phyloP scores from a whole-genome alignment of 163 green algal genomes.

The Scenedesmus sp. region DNA sequence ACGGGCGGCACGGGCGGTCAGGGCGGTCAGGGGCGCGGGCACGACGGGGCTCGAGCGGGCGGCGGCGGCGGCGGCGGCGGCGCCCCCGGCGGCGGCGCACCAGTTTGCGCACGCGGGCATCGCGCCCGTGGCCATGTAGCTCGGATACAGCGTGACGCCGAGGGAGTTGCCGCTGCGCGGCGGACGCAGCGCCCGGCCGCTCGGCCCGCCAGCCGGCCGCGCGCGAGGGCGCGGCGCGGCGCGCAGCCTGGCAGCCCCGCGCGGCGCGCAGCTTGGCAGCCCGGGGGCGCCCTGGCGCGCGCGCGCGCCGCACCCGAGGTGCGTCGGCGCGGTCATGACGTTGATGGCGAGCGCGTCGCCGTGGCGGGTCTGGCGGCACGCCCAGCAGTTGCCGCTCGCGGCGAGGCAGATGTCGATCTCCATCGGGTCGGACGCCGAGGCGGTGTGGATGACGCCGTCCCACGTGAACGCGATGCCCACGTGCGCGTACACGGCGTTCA shows the following conservation, averaged over 20 bases:
- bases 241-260: too few species aligned
- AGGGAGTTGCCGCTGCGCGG: slow-evolving; percentile 2
- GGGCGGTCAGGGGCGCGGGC: too few species aligned
- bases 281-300: background rate
- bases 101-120: slow-evolving; percentile 30
- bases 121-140: slow-evolving; percentile 5
- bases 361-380: slow-evolving; percentile 14
- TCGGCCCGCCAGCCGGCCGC: too few species aligned
- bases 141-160: slow-evolving; percentile 33
- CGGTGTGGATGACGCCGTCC: slow-evolving; percentile 25
- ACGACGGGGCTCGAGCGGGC: too few species aligned
- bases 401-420: slow-evolving; percentile 11
- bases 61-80: too few species aligned
- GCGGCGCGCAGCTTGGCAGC: background rate
- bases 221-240: too few species aligned
- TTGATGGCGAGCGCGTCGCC: slow-evolving; percentile 14
- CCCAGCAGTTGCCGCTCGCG: slow-evolving; percentile 4
- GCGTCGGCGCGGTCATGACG: slow-evolving; percentile 23
- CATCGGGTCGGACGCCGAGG: background rate
- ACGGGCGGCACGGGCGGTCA: too few species aligned
- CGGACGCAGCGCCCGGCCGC: too few species aligned
- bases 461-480: slow-evolving; percentile 30
- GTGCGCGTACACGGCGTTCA: slow-evolving; percentile 29
- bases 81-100: background rate
- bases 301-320: slow-evolving; percentile 23